A percentile compares a stretch with the other conserved stretches of the same genome.
Conservation (phyloP, 2,329 filamentous ascomycete genomes). For the Claviceps sp. region DNA sequence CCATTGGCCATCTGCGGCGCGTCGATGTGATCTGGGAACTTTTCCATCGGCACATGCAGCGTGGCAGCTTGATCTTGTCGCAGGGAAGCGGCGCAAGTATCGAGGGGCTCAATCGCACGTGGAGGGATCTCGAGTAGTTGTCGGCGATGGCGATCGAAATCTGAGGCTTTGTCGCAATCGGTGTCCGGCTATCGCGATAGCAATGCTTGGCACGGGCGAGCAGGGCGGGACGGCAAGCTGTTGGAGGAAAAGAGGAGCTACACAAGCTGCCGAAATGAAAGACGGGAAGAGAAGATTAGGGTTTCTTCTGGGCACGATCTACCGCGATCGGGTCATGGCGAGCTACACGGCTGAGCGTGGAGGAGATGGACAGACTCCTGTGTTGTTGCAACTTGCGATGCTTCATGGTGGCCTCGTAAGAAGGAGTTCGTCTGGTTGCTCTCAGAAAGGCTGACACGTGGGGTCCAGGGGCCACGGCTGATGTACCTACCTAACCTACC, state of each 20-base stretch:
- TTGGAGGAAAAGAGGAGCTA: neutral
- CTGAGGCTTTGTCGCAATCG: neutral
- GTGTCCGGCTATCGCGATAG: neutral
- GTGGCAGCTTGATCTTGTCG: neutral
- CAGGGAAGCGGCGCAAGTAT: neutral
- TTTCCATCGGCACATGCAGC: conserved; percentile 29
- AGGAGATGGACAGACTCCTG: neutral
- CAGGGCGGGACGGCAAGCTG: neutral
- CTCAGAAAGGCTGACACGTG: too few relatives aligned
- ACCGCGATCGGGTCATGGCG: conserved; percentile 1
- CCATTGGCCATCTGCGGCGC: conserved; percentile 17
- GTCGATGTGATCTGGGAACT: conserved; percentile 44
- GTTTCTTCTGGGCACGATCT: neutral
- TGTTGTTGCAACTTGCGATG: too few relatives aligned
- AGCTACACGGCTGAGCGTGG: neutral
- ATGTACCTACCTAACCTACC: too few relatives aligned
- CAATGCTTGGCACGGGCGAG: neutral
- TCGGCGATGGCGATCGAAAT: neutral
- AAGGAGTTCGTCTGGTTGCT: too few relatives aligned
- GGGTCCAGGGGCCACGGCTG: too few relatives aligned
- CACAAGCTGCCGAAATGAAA: neutral
- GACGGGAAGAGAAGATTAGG: neutral
- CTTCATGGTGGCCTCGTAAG: too few relatives aligned
- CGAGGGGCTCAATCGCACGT: neutral
- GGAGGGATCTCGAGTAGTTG: neutral